Base-by-base conservation (phyloP, 495 filamentous ascomycete genomes). In the Aspergillus ostianus region DNA sequence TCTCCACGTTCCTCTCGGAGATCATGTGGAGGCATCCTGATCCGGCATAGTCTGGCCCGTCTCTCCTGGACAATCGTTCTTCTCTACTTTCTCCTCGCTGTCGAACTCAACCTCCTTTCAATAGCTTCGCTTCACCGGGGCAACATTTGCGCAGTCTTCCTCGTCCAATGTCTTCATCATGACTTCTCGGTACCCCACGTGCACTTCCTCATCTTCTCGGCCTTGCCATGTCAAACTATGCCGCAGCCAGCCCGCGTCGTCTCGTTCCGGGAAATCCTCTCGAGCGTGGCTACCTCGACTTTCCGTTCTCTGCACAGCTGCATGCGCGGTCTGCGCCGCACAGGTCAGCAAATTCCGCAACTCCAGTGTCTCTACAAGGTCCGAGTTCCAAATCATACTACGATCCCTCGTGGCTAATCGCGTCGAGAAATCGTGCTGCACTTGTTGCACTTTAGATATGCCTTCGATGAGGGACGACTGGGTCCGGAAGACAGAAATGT, bases 341-440 rank as follows among this genome's bases (percentile, higher is more conserved):
- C 93, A 98, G 68, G 93, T 97, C 66, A 98, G 77, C 63, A 98
- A 71, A 73, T 98, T 98, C 65, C 92, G 81, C 67, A 97, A 81
- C 77, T 98, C 93, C 45, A 98, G 84, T 26, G 92, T 94, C 85
- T 98, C 93, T 55, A 96, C 90, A 30, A 98, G 84, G 68, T 98
- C 93, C 36, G 90, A 91, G 85, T 98, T 98, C 93, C 93, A 98
- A 80, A 98, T 97, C 93, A 98, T 96, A 85, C 90, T 93, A 70
- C 93, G 89, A 74, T 98, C 93, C 83, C 95, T 96, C 75, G 90
- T 96, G 66, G 90, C 90, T 59, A 97, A 85, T 70, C 96, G 84
- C 55, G 73, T 70, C 78, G 89, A 98, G 61, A 79, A 85, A 67
- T 41, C 36, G 85, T 74, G 73, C 97, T 93, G 65, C 96, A 87